Percentiles rank a stretch among this genome's conserved stretches.
phyloP scores from a whole-genome alignment of 495 filamentous ascomycete species.

The Articulospora tetracladia region DNA sequence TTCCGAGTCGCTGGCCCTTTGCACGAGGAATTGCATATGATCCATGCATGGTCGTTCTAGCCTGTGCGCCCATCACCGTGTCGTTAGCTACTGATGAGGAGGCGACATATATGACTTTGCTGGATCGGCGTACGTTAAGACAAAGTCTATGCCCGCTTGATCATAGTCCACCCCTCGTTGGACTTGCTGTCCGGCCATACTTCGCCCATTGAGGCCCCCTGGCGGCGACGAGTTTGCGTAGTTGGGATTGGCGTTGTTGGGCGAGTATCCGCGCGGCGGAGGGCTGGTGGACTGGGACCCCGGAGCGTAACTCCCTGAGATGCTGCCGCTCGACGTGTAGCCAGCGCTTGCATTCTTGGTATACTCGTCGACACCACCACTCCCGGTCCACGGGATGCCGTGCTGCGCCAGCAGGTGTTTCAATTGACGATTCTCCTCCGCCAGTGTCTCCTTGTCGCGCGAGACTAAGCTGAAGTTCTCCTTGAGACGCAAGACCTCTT shows the following conservation, averaged over 20 bases:
- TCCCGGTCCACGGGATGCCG: conserved; percentile 57
- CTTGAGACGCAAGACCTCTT: conserved; percentile 72
- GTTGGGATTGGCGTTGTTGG: conserved; percentile 1
- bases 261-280: conserved; percentile 22
- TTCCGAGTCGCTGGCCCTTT: conserved; percentile 49
- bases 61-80: conserved; percentile 42
- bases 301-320: conserved; percentile 52
- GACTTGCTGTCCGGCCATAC: conserved; percentile 26
- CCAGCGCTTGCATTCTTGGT: conserved; percentile 39
- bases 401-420: conserved; percentile 69
- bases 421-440: conserved; percentile 74
- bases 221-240: conserved; percentile 3
- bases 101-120: conserved; percentile 61
- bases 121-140: conserved; percentile 79
- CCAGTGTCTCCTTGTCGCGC: conserved; percentile 60
- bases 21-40: conserved; percentile 76
- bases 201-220: conserved; percentile 23
- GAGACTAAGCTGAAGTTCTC: conserved; percentile 58
- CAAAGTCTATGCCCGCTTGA: conserved; percentile 91
- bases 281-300: conserved; percentile 31
- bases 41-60: conserved; percentile 95
- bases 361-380: conserved; percentile 39
- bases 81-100: conserved; percentile 50
- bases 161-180: conserved; percentile 68
- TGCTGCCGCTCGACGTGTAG: conserved; percentile 51